Conservation (phyloP, 176 grass and related monocot species). For the Typha latifolia region DNA sequence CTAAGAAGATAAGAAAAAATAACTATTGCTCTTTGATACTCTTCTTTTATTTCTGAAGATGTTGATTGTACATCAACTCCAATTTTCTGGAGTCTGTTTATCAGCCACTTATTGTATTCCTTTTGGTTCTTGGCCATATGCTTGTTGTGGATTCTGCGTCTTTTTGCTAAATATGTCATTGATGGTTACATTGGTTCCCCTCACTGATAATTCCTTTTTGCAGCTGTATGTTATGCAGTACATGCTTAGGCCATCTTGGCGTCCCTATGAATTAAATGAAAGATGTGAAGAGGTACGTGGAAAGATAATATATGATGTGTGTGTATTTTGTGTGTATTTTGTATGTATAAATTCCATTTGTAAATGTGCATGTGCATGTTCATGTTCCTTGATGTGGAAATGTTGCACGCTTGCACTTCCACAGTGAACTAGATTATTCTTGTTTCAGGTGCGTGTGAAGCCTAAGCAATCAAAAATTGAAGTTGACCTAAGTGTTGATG, state of each 20-base stretch:
- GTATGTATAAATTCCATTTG: too few species aligned
- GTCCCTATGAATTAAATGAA: conserved; percentile 60
- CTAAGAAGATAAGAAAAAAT: too few species aligned
- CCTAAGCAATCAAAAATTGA: conserved; percentile 60
- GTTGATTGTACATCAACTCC: too few species aligned
- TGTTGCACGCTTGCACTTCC: not conserved
- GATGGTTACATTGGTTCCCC: not conserved
- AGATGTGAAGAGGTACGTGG: conserved; percentile 64
- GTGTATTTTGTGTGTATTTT: too few species aligned
- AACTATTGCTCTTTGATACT: too few species aligned
- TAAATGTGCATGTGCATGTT: not conserved
- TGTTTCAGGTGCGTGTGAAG: conserved; percentile 62
- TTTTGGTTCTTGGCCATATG: too few species aligned
- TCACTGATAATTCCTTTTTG: conserved; percentile 23
- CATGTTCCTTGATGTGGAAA: not conserved
- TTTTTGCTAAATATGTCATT: not conserved
- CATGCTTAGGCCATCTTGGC: conserved; percentile 78
- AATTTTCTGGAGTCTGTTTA: too few species aligned
- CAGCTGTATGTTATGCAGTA: conserved; percentile 93
- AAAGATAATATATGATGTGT: too few species aligned
- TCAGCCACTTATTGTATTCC: too few species aligned
- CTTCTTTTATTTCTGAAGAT: too few species aligned
- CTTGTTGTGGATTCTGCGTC: too few species aligned
- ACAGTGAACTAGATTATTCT: conserved; percentile 6
- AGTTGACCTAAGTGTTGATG: conserved; percentile 58